Base-by-base conservation (phyloP, 257 asterid species). In the Gentiana macrophylla region DNA sequence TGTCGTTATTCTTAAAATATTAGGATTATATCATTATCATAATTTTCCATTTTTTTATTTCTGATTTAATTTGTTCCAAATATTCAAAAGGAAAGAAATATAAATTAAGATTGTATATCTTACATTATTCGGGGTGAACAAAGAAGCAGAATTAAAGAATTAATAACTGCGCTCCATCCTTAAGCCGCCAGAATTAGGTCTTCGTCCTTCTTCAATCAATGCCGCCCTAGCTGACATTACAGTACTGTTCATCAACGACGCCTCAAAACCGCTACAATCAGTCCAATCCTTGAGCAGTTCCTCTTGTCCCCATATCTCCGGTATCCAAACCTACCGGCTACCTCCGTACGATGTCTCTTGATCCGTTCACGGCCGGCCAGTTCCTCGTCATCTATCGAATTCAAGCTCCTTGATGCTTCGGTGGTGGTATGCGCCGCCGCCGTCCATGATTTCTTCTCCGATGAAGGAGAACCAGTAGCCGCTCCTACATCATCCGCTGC, bases 261-360 rank as follows among this genome's bases (percentile, higher is more conserved):
- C 79, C 65, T 89, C 97, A 57, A 86, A 84, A n/a, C 77, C 76
- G 49, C 77, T 63, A 34, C 94, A 83, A 53, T 89, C 97, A 47
- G 70, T 70, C 97, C 92, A 86, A 32, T 81, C 97, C 70, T 86
- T 78, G 2, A 89, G 87, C 35, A 81, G 52, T 38, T 64, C 77
- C 59, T 89, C 97, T 64, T 83, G 87, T 0, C 93, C 95, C 97
- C 95, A 89, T 65, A 74, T 80, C n/a, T 89, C 97, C 59, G 97
- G 97, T 54, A 89, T 80, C 97, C 95, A 81, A 0, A 83, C 63
- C 67, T 85, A 65, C 94, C 95, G 64, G 90, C 89, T 34, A 84
- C 80, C 60, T 83, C 97, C 6, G 72, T 67, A 66, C 95, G 75
- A 36, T 89, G 95, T 37, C 90, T 72, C 80, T 89, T 80, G 67